Conservation (phyloP, 495 filamentous ascomycete genomes). For the Endocarpon pusillum region DNA sequence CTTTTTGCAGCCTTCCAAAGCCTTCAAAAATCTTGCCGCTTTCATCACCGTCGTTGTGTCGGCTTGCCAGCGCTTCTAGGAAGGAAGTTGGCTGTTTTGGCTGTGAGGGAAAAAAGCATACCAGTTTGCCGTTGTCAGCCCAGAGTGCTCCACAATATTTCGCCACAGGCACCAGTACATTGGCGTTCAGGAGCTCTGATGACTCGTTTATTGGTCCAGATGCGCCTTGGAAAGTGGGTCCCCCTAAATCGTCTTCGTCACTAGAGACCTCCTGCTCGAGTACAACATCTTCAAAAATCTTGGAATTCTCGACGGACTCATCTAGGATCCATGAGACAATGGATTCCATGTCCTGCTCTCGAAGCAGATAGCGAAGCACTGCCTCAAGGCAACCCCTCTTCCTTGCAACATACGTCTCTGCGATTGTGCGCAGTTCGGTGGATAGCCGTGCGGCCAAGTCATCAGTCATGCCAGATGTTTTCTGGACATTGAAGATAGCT, state of each 20-base stretch:
- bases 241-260: slow-evolving; percentile 63
- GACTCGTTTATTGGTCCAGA: slow-evolving; percentile 17
- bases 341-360: slow-evolving; percentile 60
- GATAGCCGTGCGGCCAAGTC: slow-evolving; percentile 45
- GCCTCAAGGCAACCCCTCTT: slow-evolving; percentile 70
- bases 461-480: slow-evolving; percentile 60
- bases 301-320: slow-evolving; percentile 28
- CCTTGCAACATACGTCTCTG: slow-evolving; percentile 45
- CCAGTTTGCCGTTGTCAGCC: slow-evolving; percentile 57
- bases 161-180: slow-evolving; percentile 60
- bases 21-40: slow-evolving; percentile 64
- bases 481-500: slow-evolving; percentile 56
- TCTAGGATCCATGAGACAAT: slow-evolving; percentile 50
- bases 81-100: slow-evolving; percentile 51
- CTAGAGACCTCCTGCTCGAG: slow-evolving; percentile 57
- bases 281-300: slow-evolving; percentile 35
- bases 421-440: slow-evolving; percentile 51
- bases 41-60: slow-evolving; percentile 42
- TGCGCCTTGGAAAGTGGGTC: slow-evolving; percentile 33
- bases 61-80: slow-evolving; percentile 42
- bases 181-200: slow-evolving; percentile 41
- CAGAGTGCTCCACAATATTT: slow-evolving; percentile 61
- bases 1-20: slow-evolving; percentile 63
- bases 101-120: slow-evolving; percentile 78
- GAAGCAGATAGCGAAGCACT: slow-evolving; percentile 64